Evolutionary conservation across 805 yeast genomes (phyloP).

Genomic region (Lipomyces japonicus): DNA sequence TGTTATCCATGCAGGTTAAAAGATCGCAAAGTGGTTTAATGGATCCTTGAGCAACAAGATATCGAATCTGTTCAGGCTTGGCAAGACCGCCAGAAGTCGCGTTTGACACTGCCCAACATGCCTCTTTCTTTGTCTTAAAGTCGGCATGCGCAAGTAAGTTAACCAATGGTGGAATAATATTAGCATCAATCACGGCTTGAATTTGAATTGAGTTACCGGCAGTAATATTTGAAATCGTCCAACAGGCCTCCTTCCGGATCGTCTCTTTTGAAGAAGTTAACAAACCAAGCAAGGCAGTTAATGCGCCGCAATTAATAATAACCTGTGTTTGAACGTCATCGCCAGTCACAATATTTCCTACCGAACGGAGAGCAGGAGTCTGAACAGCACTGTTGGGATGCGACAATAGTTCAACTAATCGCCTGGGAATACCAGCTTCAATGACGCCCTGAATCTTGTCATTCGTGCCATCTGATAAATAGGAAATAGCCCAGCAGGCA

Average conservation of each 20-base stretch:
- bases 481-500: conserved; percentile 98
- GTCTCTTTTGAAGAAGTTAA: conserved; percentile 83
- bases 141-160: conserved; percentile 77
- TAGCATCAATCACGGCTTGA: conserved; percentile 93
- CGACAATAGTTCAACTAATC: conserved; percentile 79
- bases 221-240: conserved; percentile 97
- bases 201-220: conserved; percentile 96
- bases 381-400: conserved; percentile 84
- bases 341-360: conserved; percentile 97
- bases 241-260: conserved; percentile 94
- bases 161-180: conserved; percentile 86
- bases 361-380: conserved; percentile 95
- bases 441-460: conserved; percentile 95
- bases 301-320: conserved; percentile 87
- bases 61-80: conserved; percentile 89
- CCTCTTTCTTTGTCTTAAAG: conserved; percentile 95
- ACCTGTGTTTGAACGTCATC: conserved; percentile 93
- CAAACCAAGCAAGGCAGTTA: conserved; percentile 76
- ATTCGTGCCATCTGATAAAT: conserved; percentile 86
- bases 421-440: conserved; percentile 90
- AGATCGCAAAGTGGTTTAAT: conserved; percentile 95
- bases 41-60: conserved; percentile 91
- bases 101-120: conserved; percentile 98
- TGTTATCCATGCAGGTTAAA: conserved; percentile 79
- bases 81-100: conserved; percentile 94